Percentiles rank a stretch among this genome's conserved stretches.
phyloP scores from a whole-genome alignment of 1,139 yeast genomes.

The Kodamaea anthophila region DNA sequence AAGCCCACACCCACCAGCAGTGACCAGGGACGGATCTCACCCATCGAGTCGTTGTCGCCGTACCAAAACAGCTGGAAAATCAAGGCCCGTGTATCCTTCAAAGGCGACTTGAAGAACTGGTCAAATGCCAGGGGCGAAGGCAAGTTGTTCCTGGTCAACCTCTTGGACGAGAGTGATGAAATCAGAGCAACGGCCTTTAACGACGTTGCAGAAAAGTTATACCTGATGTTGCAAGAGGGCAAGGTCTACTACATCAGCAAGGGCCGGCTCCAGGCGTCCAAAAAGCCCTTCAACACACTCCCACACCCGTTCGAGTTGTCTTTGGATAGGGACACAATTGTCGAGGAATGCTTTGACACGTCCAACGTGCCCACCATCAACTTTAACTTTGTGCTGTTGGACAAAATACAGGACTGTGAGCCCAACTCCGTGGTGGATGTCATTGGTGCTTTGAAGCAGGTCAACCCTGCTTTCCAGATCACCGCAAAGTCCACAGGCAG shows the following conservation, averaged over 20 bases:
- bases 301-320: conserved; percentile 84
- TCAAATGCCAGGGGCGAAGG: conserved; percentile 85
- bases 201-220: conserved; percentile 75
- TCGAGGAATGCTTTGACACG: conserved; percentile 65
- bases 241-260: conserved; percentile 80
- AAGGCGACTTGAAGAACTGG: conserved; percentile 87
- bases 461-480: conserved; percentile 69
- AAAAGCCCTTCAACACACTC: conserved; percentile 79
- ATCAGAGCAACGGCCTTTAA: conserved; percentile 94
- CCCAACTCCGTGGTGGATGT: conserved; percentile 76
- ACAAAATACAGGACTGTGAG: conserved; percentile 60
- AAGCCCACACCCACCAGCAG: conserved; percentile 13
- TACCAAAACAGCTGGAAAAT: conserved; percentile 89
- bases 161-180: conserved; percentile 92
- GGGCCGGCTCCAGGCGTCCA: conserved; percentile 77
- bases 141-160: conserved; percentile 78
- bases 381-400: conserved; percentile 69
- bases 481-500: conserved; percentile 91
- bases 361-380: conserved; percentile 70
- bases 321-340: conserved; percentile 71
- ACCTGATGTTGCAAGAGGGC: conserved; percentile 76
- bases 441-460: conserved; percentile 75
- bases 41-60: conserved; percentile 87
- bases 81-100: conserved; percentile 83
- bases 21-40: conserved; percentile 37